Conservation (phyloP, 352 stramenopile genomes). For the Aphanomyces invadans region DNA sequence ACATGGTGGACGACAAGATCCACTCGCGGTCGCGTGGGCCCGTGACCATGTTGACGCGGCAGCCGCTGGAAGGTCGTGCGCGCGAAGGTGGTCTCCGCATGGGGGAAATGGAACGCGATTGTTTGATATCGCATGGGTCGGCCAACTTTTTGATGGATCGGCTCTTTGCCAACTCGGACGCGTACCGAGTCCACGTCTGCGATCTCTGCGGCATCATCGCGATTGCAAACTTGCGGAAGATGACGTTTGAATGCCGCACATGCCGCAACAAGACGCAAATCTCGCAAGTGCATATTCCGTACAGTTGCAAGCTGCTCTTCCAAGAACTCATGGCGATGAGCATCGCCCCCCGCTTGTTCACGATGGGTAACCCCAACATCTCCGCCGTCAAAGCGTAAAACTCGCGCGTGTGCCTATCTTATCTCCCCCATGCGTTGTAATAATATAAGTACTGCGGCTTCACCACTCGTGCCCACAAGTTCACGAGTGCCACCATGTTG, state of each 20-base stretch:
- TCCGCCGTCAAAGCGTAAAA: background rate
- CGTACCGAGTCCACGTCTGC: constrained; percentile 98
- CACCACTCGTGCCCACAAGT: too few relatives aligned
- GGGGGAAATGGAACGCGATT: constrained; percentile 99
- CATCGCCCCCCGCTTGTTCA: constrained; percentile 98
- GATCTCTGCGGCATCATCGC: constrained; percentile 98
- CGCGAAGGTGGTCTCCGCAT: constrained; percentile 98
- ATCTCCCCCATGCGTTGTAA: too few relatives aligned
- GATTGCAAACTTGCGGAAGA: constrained; percentile 98
- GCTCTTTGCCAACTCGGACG: constrained; percentile 98
- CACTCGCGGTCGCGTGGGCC: constrained; percentile 93
- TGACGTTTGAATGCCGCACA: constrained; percentile 97
- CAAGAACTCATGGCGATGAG: constrained; percentile 99
- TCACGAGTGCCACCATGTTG: too few relatives aligned
- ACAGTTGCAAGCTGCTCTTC: constrained; percentile 99
- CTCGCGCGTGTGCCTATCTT: too few relatives aligned
- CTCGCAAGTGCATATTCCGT: constrained; percentile 97
- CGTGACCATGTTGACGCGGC: constrained; percentile 97
- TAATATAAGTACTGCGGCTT: too few relatives aligned
- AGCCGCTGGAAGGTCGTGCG: constrained; percentile 98
- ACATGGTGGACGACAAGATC: constrained; percentile 99
- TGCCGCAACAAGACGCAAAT: constrained; percentile 93
- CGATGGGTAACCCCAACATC: constrained; percentile 73
- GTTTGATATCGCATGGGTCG: constrained; percentile 98
- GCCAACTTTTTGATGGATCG: constrained; percentile 99